Base-by-base conservation (phyloP, 495 filamentous ascomycete genomes). In the Hypoxylon perforatum region DNA sequence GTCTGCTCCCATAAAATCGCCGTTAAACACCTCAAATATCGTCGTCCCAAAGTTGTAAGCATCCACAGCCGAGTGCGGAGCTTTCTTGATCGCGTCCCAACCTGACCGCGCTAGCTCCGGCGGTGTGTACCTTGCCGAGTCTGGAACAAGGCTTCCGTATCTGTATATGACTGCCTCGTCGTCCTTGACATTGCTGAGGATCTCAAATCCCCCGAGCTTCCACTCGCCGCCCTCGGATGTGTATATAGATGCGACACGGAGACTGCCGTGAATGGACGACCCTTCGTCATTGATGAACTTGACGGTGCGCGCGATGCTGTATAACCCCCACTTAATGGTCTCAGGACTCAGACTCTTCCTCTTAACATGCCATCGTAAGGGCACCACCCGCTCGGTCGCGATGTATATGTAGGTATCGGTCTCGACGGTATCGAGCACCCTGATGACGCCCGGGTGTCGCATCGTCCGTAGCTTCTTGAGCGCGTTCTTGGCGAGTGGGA, bases 281-380 rank as follows among this genome's bases (percentile, higher is more conserved):
- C 94, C 95, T 67, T 98, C 96, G 35, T 91, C 90, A 71, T 98
- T 97, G 69, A 99, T 91, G 70, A 99, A 99, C 72, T 94, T 96
- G 41, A 98, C 76, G 0, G 95, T 97, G 76, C 91, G 91, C 72
- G 95, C 94, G 45, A 97, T 82, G 65, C 86, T 91, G 71, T 91
- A 90, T 38, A 98, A 78, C 0, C 95, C 95, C 95, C 95, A 98
- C 86, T 97, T 98, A 5, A 92, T 85, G 1, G 93, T 97, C 77
- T 98, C 96, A 19, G 90, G 85, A 51, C 86, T 92, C 59, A 98
- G 70, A 67, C 88, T 92, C 79, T 91, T 93, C 67, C 93, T 84
- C 75, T 89, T 92, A 39, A 92, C 87, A 69, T 93, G 86, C 94
- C 94, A 97, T 45, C 86, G 84, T 19, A 99, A 81, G 0, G 96